phyloP scores from a whole-genome alignment of 2,329 filamentous ascomycete species.

The Ophiostoma perfectum region DNA sequence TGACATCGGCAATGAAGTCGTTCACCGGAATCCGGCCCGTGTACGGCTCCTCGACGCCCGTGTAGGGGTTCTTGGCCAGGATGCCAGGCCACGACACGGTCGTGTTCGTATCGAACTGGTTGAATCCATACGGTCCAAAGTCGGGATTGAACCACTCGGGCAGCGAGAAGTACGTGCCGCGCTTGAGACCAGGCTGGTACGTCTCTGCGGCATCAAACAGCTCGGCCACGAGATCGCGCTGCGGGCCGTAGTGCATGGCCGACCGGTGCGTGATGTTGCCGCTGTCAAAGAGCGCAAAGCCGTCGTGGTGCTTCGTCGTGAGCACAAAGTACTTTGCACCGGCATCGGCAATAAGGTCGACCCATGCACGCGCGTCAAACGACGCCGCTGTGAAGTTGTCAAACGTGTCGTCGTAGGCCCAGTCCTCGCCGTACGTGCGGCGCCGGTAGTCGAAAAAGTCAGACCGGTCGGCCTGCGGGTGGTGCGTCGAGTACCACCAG shows the following conservation, averaged over 20 bases:
- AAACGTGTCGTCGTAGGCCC: slow-evolving; percentile 34
- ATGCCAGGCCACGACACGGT: slow-evolving; percentile 33
- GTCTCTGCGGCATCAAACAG: slow-evolving; percentile 40
- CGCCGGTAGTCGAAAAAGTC: slow-evolving; percentile 27
- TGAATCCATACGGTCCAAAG: slow-evolving; percentile 41
- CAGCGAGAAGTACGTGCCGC: slow-evolving; percentile 46
- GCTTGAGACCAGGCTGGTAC: slow-evolving; percentile 39
- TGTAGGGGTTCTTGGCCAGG: slow-evolving; percentile 41
- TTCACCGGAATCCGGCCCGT: slow-evolving; percentile 37
- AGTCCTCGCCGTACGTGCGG: slow-evolving; percentile 23
- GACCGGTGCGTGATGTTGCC: slow-evolving; percentile 37
- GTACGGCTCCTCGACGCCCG: slow-evolving; percentile 38
- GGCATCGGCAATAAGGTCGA: slow-evolving; percentile 36
- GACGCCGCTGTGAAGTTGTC: slow-evolving; percentile 28
- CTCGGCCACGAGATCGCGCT: slow-evolving; percentile 39
- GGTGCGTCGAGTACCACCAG: slow-evolving; percentile 42
- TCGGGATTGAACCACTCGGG: slow-evolving; percentile 48
- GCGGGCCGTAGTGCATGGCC: slow-evolving; percentile 39
- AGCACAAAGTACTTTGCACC: slow-evolving; percentile 43
- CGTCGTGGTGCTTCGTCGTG: slow-evolving; percentile 45
- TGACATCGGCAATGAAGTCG: slow-evolving; percentile 42
- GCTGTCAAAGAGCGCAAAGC: slow-evolving; percentile 42
- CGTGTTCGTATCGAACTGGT: slow-evolving; percentile 23
- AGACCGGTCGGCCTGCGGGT: slow-evolving; percentile 20
- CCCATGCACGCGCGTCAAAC: slow-evolving; percentile 31